Evolutionary conservation across 164 flowering plant species (phyloP).

Genomic region (Vitis rupestris): DNA sequence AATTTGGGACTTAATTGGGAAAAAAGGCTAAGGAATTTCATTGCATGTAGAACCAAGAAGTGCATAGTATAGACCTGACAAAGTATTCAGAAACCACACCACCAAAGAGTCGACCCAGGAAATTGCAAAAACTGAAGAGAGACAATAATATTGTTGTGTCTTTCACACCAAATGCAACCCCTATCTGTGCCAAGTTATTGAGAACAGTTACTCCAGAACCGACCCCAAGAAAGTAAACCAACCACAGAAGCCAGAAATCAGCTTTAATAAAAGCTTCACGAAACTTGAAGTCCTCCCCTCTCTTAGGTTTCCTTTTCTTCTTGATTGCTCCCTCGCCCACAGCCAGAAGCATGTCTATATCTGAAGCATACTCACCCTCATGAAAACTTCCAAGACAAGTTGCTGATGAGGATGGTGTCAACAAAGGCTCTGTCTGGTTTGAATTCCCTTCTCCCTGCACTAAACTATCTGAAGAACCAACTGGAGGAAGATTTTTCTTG

Average conservation of each 20-base stretch:
- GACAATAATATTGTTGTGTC: slow-evolving; percentile 73
- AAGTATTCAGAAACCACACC: slow-evolving; percentile 87
- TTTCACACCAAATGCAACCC: slow-evolving; percentile 57
- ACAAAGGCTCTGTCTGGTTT: slow-evolving; percentile 42
- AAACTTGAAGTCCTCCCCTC: slow-evolving; percentile 89
- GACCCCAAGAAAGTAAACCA: slow-evolving; percentile 71
- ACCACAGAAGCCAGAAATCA: slow-evolving; percentile 96
- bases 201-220: slow-evolving; percentile 92
- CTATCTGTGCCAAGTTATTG: slow-evolving; percentile 92
- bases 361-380: slow-evolving; percentile 55
- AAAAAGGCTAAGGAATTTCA: too few species aligned
- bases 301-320: slow-evolving; percentile 70
- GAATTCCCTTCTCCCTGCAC: slow-evolving; percentile 30
- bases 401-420: slow-evolving; percentile 57
- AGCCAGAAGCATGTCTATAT: slow-evolving; percentile 68
- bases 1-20: too few species aligned
- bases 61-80: slow-evolving; percentile 54
- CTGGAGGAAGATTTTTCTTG: slow-evolving; percentile 18
- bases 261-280: slow-evolving; percentile 78
- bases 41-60: background rate
- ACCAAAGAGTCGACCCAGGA: slow-evolving; percentile 74
- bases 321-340: slow-evolving; percentile 83
- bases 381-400: slow-evolving; percentile 42
- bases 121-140: slow-evolving; percentile 86
- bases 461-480: slow-evolving; percentile 40